phyloP scores from a whole-genome alignment of 129 eudicot genomes.

The Scalesia atractyloides region DNA sequence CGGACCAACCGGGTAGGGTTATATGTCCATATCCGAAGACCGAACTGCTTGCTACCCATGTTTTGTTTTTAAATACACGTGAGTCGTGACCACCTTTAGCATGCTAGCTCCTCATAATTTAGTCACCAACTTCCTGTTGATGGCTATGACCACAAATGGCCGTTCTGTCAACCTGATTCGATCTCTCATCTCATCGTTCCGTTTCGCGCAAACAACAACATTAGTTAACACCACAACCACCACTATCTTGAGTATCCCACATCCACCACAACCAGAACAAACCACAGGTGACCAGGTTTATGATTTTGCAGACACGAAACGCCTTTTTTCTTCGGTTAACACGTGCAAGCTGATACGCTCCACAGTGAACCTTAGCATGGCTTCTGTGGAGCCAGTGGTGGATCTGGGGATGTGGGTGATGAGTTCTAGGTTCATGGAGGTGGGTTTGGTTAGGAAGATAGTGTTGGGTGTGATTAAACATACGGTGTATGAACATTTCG shows the following conservation, averaged over 20 bases:
- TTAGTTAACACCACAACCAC: background rate
- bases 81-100: background rate
- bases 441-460: constrained; percentile 33
- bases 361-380: constrained; percentile 42
- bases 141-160: constrained; percentile 40
- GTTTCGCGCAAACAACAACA: constrained; percentile 28
- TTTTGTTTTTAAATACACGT: background rate
- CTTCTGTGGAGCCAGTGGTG: constrained; percentile 60
- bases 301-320: constrained; percentile 52
- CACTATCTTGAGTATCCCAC: background rate
- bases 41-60: background rate
- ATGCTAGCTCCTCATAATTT: background rate
- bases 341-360: constrained; percentile 56
- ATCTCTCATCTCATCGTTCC: constrained; percentile 23
- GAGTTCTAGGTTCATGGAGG: constrained; percentile 57
- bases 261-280: constrained; percentile 20
- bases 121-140: constrained; percentile 11
- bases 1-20: background rate
- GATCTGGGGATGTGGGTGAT: constrained; percentile 76
- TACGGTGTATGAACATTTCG: constrained; percentile 75
- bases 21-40: background rate
- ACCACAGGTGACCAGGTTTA: constrained; percentile 16
- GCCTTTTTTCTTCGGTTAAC: constrained; percentile 52
- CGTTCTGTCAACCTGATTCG: constrained; percentile 22
- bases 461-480: constrained; percentile 42